Conservation (phyloP, 2,329 filamentous ascomycete species). For the Knufia fluminis region DNA sequence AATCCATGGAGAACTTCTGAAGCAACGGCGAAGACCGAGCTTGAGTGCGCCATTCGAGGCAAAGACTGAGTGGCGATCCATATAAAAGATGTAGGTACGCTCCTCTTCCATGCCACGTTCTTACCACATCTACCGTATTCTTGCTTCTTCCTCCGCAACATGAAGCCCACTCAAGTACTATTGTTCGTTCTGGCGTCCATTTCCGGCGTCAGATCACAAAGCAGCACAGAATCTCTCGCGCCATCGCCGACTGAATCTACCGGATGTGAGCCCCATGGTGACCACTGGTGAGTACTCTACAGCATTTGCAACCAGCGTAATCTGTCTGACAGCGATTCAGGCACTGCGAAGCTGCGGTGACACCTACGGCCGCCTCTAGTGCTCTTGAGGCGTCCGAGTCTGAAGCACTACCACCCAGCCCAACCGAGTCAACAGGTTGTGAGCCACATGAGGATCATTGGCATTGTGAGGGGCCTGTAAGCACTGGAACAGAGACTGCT, state of each 20-base stretch:
- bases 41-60: too few species aligned
- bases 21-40: too few species aligned
- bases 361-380: neutral
- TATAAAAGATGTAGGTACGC: too few species aligned
- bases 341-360: conserved; percentile 27
- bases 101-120: too few species aligned
- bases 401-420: conserved; percentile 9
- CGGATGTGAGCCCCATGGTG: conserved; percentile 24
- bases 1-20: too few species aligned
- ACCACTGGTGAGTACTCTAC: conserved; percentile 21
- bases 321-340: conserved; percentile 11
- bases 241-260: conserved; percentile 27
- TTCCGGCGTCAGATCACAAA: neutral
- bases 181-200: neutral
- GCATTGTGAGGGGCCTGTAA: conserved; percentile 21
- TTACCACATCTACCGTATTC: neutral
- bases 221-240: neutral
- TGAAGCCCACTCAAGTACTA: neutral
- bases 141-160: neutral
- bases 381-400: neutral
- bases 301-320: neutral
- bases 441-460: conserved; percentile 22
- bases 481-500: neutral
- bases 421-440: conserved; percentile 19
- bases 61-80: too few species aligned